A percentile compares a stretch with the other conserved stretches of the same genome.
Conservation (phyloP, 2,329 filamentous ascomycete genomes). For the Claviceps fusiformis region DNA sequence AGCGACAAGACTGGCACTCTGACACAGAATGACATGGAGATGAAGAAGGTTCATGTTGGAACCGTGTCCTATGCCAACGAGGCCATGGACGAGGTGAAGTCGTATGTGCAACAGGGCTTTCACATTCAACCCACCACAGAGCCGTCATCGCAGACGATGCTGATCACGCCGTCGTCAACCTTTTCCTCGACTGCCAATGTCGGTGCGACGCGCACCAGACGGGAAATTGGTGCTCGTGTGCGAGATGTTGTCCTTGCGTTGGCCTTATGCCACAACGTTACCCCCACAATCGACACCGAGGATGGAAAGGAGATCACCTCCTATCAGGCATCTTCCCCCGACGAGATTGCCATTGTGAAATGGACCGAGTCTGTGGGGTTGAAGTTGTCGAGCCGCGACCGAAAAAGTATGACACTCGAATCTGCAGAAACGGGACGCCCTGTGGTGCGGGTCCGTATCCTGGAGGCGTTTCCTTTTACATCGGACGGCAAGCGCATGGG, state of each 20-base stretch:
- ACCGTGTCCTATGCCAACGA: conserved; percentile 98
- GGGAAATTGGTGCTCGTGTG: conserved; percentile 88
- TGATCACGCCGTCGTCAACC: conserved; percentile 66
- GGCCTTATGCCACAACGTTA: conserved; percentile 93
- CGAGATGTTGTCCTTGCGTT: conserved; percentile 86
- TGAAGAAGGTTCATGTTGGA: conserved; percentile 97
- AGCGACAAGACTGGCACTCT: conserved; percentile 98
- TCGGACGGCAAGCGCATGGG: conserved; percentile 98
- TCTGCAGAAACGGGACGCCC: conserved; percentile 58
- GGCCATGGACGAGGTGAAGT: conserved; percentile 91
- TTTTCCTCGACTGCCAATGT: conserved; percentile 46
- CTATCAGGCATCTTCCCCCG: conserved; percentile 93
- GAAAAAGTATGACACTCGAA: conserved; percentile 71
- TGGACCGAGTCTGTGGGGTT: conserved; percentile 92
- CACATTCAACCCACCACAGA: conserved; percentile 35
- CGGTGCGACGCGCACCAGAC: conserved; percentile 64
- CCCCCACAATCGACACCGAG: conserved; percentile 66
- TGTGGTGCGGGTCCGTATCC: conserved; percentile 73
- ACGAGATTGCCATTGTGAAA: conserved; percentile 93
- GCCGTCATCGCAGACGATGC: conserved; percentile 28
- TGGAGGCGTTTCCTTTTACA: conserved; percentile 95
- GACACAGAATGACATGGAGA: conserved; percentile 96
- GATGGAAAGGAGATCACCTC: conserved; percentile 64
- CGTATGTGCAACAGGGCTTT: conserved; percentile 79
- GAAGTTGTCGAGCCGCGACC: conserved; percentile 70